A percentile compares a stretch with the other conserved stretches of the same genome.
These are phyloP conservation scores for Citrullus mucosospermus DNA, from an alignment of 306 rosid genomes.

Conservation along the genomic window DNA sequence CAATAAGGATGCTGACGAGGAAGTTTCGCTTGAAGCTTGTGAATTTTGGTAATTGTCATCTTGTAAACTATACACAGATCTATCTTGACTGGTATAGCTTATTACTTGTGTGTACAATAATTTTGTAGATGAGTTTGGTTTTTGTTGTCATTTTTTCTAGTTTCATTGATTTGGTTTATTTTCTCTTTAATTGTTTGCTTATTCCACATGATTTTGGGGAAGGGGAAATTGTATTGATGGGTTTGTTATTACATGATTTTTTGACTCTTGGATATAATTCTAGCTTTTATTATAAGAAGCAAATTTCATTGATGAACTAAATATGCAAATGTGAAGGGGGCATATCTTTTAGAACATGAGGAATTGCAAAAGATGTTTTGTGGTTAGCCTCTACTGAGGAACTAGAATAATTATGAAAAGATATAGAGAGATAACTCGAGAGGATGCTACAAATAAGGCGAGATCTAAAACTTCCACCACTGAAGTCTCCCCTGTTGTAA, in stretches of 20 bases:
- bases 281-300: neutral
- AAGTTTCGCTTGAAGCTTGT: constrained; percentile 97
- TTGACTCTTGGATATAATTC: neutral
- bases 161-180: neutral
- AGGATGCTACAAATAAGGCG: neutral
- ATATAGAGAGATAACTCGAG: neutral
- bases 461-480: neutral
- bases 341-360: neutral
- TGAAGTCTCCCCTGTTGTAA: neutral
- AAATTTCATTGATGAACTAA: neutral
- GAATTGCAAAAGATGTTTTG: neutral
- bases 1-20: constrained; percentile 86
- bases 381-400: neutral
- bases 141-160: neutral
- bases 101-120: neutral
- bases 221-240: neutral
- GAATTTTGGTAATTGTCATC: constrained; percentile 71
- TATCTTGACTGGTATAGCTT: neutral
- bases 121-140: neutral
- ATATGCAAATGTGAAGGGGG: neutral
- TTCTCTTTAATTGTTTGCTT: neutral
- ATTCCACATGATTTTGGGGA: neutral
- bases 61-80: neutral
- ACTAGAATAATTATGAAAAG: neutral
- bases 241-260: neutral